Conservation (phyloP, 2,329 filamentous ascomycete species). For the Hymenoscyphus fructigenus region DNA sequence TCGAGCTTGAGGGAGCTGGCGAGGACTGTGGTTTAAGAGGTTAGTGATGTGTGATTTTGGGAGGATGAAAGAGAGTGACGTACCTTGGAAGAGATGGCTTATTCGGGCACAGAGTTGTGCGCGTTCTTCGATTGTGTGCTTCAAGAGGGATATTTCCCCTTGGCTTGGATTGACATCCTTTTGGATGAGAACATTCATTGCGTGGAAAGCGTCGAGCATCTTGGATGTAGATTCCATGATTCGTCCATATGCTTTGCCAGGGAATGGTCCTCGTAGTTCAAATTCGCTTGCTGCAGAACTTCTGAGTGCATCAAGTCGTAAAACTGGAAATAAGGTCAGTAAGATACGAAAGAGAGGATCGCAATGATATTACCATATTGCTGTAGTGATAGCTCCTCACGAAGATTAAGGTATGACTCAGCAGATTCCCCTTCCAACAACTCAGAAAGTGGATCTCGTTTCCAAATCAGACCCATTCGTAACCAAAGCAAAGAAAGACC, state of each 20-base stretch:
- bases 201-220: conserved; percentile 91
- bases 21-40: conserved; percentile 54
- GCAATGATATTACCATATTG: conserved; percentile 58
- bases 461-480: conserved; percentile 95
- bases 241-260: conserved; percentile 66
- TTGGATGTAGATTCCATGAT: conserved; percentile 79
- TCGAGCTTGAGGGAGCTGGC: conserved; percentile 92
- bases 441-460: conserved; percentile 79
- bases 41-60: neutral
- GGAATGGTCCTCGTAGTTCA: conserved; percentile 84
- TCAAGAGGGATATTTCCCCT: conserved; percentile 78
- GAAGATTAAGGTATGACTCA: conserved; percentile 78
- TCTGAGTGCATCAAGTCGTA: conserved; percentile 72
- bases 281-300: conserved; percentile 79
- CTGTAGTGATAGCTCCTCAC: conserved; percentile 84
- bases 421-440: conserved; percentile 58
- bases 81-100: conserved; percentile 72
- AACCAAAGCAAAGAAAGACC: conserved; percentile 89
- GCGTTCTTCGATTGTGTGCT: conserved; percentile 77
- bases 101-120: conserved; percentile 82
- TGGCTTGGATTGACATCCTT: conserved; percentile 74
- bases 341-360: conserved; percentile 16
- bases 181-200: conserved; percentile 89
- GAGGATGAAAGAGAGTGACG: neutral
- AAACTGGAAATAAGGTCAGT: conserved; percentile 40